Base-by-base conservation (phyloP, 306 rosid genomes). In the Hippophae tibetana region DNA sequence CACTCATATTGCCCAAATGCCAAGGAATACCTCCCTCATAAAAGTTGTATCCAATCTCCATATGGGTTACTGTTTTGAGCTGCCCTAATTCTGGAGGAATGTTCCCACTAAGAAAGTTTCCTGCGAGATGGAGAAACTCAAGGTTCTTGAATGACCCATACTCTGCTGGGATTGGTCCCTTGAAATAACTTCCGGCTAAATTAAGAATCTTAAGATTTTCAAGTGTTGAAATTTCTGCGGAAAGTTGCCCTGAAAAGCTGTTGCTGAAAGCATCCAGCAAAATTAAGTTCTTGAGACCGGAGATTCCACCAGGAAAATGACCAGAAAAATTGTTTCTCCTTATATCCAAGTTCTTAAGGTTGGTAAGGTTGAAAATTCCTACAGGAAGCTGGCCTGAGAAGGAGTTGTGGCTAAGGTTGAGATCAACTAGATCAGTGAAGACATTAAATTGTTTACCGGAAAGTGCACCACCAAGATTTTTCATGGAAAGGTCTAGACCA, bases 311-410 rank as follows among this genome's bases (percentile, higher is more conserved):
- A 0, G 96, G 95, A 57, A 92, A 92, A 8, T 58, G 77, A 52
- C 96, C 96, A 8, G 98, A 85, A 64, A 92, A 87, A 60, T 87
- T 87, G 86, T 92, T 92, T 57, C 89, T 82, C 66, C 95, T 85
- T 13, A 92, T 78, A 49, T 85, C 95, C 77, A 92, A 72, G 63
- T 64, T 81, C 73, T 52, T 71, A 5, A 92, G 77, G 68, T 56
- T 76, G 7, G 84, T 77, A 70, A 87, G 95, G 75, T 82, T 83
- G 64, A 87, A 87, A 62, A 87, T 75, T 58, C 72, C 72, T 12
- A 65, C 52, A 5, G 96, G 96, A 23, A 92, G 81, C 23, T 78
- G 56, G 23, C 95, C 95, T 14, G 89, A 92, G 71, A 92, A 79
- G 25, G 76, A 69, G 52, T 92, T 92, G 74, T 76, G 13, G 60